These are phyloP conservation scores for Rhizopogon salebrosus DNA, from an alignment of 768 basidiomycete species.

Conservation along the genomic window DNA sequence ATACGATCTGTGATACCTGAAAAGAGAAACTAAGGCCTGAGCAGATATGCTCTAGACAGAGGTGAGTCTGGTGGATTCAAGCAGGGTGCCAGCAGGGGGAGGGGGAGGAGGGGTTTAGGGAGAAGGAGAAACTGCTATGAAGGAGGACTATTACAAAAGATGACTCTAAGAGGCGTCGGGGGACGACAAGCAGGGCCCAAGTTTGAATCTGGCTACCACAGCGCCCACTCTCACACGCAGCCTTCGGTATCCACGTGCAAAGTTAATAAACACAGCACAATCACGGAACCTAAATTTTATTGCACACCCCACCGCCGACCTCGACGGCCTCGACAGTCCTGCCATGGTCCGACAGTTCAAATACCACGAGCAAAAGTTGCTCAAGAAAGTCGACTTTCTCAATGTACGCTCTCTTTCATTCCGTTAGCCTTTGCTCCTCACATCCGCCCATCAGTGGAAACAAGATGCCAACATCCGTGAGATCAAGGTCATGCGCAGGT, in stretches of 20 bases:
- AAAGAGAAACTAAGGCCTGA: slow-evolving; percentile 2
- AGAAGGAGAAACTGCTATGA: not conserved
- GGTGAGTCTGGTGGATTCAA: no score
- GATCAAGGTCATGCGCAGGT: slow-evolving; percentile 89
- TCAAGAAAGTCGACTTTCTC: slow-evolving; percentile 96
- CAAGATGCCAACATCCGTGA: slow-evolving; percentile 89
- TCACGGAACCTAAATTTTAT: not conserved
- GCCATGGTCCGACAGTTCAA: slow-evolving; percentile 92
- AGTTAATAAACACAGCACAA: not conserved
- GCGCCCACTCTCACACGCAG: slow-evolving; percentile 12
- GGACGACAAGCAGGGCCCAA: slow-evolving; percentile 2
- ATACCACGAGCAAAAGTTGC: slow-evolving; percentile 90
- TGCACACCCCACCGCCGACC: no score
- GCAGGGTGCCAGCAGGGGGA: not conserved
- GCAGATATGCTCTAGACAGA: not conserved
- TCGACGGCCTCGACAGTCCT: no score
- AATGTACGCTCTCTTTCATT: slow-evolving; percentile 48
- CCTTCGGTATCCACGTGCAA: slow-evolving; percentile 27
- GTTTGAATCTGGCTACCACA: slow-evolving; percentile 8
- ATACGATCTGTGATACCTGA: slow-evolving; percentile 7
- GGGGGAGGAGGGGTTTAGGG: not conserved
- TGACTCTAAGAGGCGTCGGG: not conserved
- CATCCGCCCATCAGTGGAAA: slow-evolving; percentile 82
- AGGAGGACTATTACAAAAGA: no score
- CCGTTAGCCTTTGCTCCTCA: slow-evolving; percentile 4